Base-by-base conservation (phyloP, 139 green algal genomes). In the Chlamydomonas schloesseri region DNA sequence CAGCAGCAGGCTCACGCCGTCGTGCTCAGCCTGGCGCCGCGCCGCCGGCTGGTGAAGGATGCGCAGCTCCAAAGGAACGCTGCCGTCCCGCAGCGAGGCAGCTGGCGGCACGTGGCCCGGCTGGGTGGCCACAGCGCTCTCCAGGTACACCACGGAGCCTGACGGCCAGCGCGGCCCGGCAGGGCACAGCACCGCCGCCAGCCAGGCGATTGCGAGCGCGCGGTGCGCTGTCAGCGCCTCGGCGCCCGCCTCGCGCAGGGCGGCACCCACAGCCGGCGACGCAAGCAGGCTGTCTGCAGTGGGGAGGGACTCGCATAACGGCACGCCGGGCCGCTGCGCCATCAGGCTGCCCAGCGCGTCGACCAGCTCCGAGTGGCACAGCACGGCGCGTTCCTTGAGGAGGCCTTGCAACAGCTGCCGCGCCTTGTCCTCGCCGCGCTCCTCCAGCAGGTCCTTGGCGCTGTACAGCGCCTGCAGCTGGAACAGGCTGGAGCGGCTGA, bases 381-480 rank as follows among this genome's bases (percentile, higher is more conserved):
- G 5, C 20, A 60, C 42, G 2, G 37, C 71, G 15, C 21, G 23
- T 23, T 60, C 10, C 3, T 9, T 20, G 17, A 76, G 42, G 42
- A 62, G 60, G 31, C 11, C 8, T 4, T 33, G 37, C 37, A 76
- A 42, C 42, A 33, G 21, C 6, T 34, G 6, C 42, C 42, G 71
- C 3, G 34, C 42, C 33, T 34, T 26, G 37, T 60, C 9, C 42
- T 20, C 14, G 4, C 21, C 42, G 4, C 6, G 11, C 29, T 18
- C 47, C 21, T 23, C 26, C 28, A 79, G 47, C 18, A 46, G 9
- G 20, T 46, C 47, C n/a, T 21, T 9, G 11, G 72, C 72, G n/a
- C 72, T 67, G 47, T 33, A 65, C 31, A 79, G 47, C 13, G 72
- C 72, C 47, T 79, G 72, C 29, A 79, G 47, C 29, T 29, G 47